phyloP scores from a whole-genome alignment of 768 basidiomycete species.

The Russula olivacea region DNA sequence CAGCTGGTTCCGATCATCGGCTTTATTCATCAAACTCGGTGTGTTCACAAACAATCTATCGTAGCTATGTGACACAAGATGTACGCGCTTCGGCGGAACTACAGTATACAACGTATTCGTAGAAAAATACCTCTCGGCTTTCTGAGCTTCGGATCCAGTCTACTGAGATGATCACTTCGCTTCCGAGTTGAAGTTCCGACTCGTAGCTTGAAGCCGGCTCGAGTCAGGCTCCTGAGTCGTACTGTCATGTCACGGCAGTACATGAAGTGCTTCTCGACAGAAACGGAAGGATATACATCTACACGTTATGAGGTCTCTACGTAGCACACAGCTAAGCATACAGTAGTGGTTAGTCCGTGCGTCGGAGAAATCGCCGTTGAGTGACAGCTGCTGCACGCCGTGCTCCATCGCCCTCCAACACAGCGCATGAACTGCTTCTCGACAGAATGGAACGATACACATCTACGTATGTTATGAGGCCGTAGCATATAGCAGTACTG shows the following conservation, averaged over 20 bases:
- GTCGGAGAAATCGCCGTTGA: no score
- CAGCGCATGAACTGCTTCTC: background rate
- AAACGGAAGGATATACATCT: background rate
- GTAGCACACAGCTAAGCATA: background rate
- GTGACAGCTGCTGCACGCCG: no score
- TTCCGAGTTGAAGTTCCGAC: no score
- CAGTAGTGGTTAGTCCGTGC: background rate
- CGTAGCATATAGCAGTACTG: no score
- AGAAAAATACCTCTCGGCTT: background rate
- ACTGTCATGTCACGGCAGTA: no score
- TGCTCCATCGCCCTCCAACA: no score
- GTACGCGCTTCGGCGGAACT: background rate
- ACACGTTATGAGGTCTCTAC: background rate
- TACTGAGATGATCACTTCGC: background rate
- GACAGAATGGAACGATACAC: background rate
- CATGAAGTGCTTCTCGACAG: background rate
- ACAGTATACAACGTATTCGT: background rate
- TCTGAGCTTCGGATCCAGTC: background rate
- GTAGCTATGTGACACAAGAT: background rate
- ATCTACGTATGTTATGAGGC: background rate
- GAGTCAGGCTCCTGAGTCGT: no score
- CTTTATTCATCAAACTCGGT: background rate
- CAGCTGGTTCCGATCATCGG: background rate
- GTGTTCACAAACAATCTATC: background rate
- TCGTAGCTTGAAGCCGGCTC: no score